Evolutionary conservation across 441 rosid genomes (phyloP), one percentile per base, ranked within the genome.

Genomic region (Breynia disticha): DNA sequence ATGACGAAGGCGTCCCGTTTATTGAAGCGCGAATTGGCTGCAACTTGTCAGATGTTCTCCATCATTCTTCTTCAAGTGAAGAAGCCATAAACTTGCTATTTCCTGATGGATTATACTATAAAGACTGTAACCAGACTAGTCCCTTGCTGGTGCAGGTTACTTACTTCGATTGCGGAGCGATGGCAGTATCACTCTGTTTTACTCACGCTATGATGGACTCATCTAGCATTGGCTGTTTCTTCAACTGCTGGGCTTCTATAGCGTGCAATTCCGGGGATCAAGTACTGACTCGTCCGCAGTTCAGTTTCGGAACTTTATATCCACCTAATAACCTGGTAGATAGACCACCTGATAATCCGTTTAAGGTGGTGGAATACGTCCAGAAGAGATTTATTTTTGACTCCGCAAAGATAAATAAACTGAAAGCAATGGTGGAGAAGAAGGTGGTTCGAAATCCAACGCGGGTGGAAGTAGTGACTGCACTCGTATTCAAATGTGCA

Each of bases 201-300:
- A 70, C 72, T 5, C 84, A 79, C 49, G 73, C 67, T 65, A 32
- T 72, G 3, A 48, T 53, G 0, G 79, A 79, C 11, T 73, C 59
- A 0, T 44, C 72, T 11, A 58, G 77, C 28, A 5, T 51, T 0
- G 52, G 66, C 46, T 22, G 65, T 9, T 69, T 79, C 63, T 50
- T 76, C 64, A 73, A 71, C 49, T 44, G 62, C 49, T 79, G 84
- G 81, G 70, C 76, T 15, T 57, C 73, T 46, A 44, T 53, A 3
- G 64, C 46, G 10, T 35, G 15, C 11, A 38, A 19, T 64, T 0
- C 64, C 3, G 28, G 51, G 3, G 51, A 52, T 45, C 43, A 41
- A 15, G 44, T 41, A 11, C 10, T 15, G n/a, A 32, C 3, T 3
- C 5, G 7, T 38, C 76, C 76, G 0, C 60, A 54, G 21, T 75